phyloP scores from a whole-genome alignment of 495 filamentous ascomycete genomes.

The Xylaria curta region DNA sequence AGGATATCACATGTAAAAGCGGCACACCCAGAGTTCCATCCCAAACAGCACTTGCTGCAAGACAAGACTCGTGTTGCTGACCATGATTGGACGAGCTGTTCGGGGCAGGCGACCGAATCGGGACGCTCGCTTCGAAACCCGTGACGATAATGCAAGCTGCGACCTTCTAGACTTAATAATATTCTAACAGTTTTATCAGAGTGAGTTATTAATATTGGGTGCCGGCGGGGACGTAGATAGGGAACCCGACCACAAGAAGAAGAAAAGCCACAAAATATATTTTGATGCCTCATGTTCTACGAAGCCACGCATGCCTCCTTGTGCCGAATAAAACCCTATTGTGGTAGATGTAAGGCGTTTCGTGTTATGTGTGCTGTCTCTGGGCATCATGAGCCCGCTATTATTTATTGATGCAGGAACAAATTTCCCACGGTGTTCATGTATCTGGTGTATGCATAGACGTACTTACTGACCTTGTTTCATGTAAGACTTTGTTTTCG shows the following conservation, averaged over 20 bases:
- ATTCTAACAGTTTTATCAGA: not conserved
- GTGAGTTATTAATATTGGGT: not conserved
- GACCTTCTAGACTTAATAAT: not conserved
- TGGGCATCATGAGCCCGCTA: not conserved
- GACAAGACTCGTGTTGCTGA: not conserved
- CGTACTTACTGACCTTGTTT: no score
- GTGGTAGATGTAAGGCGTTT: no score
- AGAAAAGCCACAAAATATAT: no score
- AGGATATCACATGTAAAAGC: constrained; percentile 10
- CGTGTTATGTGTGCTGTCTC: not conserved
- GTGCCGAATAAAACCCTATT: no score
- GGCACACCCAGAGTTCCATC: not conserved
- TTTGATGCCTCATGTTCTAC: not conserved
- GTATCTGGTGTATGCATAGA: no score
- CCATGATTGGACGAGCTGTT: not conserved
- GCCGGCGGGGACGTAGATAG: not conserved
- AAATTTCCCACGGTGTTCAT: no score
- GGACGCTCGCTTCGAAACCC: constrained; percentile 1
- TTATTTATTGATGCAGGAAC: not conserved
- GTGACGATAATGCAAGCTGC: constrained; percentile 8
- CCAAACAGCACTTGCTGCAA: not conserved
- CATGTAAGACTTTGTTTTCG: no score
- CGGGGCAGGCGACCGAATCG: constrained; percentile 7
- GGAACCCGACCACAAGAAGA: not conserved
- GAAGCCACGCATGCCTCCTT: not conserved